A percentile compares a stretch with the other conserved stretches of the same genome.
These are phyloP conservation scores for Leucosporidium creatinivorum DNA, from an alignment of 768 basidiomycete genomes.

Conservation along the genomic window DNA sequence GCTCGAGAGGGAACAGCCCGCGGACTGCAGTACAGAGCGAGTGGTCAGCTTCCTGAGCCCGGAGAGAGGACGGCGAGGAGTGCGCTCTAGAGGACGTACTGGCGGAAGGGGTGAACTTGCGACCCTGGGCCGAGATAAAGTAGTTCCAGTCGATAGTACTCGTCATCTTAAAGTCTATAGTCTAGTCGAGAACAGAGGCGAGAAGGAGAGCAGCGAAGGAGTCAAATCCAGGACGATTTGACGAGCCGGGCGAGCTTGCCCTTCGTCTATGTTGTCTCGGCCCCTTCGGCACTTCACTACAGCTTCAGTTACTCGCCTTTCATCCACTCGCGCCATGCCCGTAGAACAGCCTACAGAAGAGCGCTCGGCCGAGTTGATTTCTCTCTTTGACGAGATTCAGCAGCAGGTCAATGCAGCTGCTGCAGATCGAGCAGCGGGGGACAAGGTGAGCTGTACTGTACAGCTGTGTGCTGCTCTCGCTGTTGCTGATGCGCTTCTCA, in stretches of 20 bases:
- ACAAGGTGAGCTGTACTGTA: too few relatives aligned
- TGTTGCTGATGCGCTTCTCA: too few relatives aligned
- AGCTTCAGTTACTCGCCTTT: too few relatives aligned
- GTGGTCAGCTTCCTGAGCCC: neutral
- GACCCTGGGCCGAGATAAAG: slow-evolving; percentile 20
- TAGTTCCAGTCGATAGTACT: slow-evolving; percentile 24
- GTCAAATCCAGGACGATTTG: too few relatives aligned
- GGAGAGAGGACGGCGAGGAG: neutral
- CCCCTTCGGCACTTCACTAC: too few relatives aligned
- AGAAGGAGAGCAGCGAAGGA: too few relatives aligned
- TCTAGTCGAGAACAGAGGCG: neutral
- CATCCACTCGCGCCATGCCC: neutral
- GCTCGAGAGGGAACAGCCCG: slow-evolving; percentile 69
- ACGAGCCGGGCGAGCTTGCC: too few relatives aligned
- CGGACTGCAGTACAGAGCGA: slow-evolving; percentile 44
- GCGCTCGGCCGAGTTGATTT: slow-evolving; percentile 39
- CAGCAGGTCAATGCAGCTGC: slow-evolving; percentile 33
- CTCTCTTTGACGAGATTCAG: slow-evolving; percentile 40
- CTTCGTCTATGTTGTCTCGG: too few relatives aligned
- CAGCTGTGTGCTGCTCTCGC: too few relatives aligned
- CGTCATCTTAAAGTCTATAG: neutral
- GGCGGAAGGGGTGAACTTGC: slow-evolving; percentile 31
- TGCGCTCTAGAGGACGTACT: slow-evolving; percentile 13
- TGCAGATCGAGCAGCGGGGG: too few relatives aligned
- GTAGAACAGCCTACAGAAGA: slow-evolving; percentile 32